Evolutionary conservation across 768 basidiomycete genomes (phyloP), one percentile per base, ranked within the genome.

Genomic region (Mycena sanguinolenta): DNA sequence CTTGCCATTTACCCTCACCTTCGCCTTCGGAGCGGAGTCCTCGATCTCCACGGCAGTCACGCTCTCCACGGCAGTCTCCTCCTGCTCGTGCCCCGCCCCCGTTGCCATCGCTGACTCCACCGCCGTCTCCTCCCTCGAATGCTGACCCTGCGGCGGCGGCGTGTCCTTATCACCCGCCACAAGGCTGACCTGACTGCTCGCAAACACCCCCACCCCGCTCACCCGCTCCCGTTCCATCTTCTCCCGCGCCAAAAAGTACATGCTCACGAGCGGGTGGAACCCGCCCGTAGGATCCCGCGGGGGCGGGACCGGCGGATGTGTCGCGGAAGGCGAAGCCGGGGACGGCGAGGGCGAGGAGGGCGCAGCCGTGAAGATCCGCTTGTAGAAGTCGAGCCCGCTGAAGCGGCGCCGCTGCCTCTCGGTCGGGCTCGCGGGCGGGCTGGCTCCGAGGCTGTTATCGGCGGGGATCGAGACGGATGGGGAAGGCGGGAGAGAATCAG

Each of bases 241-340:
- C 84, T 99, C 98, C 65, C 94, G 86, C 4, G 97, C 94, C 23
- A 99, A 90, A 83, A 91, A 98, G 79, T 99, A 99, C 83, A 99
- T 98, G 32, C 96, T 95, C 50, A 99, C 88, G 32, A 99, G 86
- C 0, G 96, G 97, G 78, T 98, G 96, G 83, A 95, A 99, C 2
- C 96, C 98, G 61, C 89, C 84, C 13, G 95, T 97, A 6, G 98
- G 97, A 77, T 99, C 97, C 71, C 57, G 69, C 39, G 50, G 58
- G 49, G 21, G 54, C 30, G 34, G 63, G 36, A 44, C 57, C 34
- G 42, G 83, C 69, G 12, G 86, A 86, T 70, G 90, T 32, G 42
- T n/a, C 5, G 83, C n/a, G 81, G 54, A 46, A 28, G 80, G 23
- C 25, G 83, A 84, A 14, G 64, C n/a, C 16, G 84, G 8, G 55